Conservation (phyloP, 2,329 filamentous ascomycete species). For the Trichoderma afroharzianum region DNA sequence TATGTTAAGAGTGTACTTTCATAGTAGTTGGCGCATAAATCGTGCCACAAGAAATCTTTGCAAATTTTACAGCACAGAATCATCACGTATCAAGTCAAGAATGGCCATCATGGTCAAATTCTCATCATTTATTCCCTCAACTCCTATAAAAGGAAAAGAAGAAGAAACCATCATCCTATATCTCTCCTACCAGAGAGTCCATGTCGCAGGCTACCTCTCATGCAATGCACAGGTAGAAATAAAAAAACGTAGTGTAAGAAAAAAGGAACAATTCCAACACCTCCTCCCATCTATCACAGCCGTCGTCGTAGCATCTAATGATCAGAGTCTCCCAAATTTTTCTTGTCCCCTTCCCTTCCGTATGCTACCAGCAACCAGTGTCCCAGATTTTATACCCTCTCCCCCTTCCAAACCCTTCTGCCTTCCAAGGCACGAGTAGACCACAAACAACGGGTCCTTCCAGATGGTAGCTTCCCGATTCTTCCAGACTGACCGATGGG, state of each 20-base stretch:
- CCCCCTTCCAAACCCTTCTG: neutral
- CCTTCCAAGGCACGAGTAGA: neutral
- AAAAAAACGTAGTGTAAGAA: neutral
- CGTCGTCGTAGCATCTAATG: conserved; percentile 1
- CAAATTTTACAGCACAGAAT: neutral
- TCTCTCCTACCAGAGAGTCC: neutral
- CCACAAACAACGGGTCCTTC: neutral
- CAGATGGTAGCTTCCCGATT: neutral
- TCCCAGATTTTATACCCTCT: neutral
- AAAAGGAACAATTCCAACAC: neutral
- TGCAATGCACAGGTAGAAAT: neutral
- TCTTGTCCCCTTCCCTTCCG: neutral
- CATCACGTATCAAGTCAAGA: neutral
- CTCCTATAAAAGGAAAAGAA: neutral
- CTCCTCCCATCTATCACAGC: conserved; percentile 5
- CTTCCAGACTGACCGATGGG: neutral
- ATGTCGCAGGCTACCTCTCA: neutral
- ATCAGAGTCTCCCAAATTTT: neutral
- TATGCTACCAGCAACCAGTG: conserved; percentile 1
- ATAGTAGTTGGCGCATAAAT: neutral
- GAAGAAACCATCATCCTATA: neutral
- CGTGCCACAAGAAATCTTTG: neutral
- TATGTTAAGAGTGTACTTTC: neutral
- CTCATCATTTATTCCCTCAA: neutral
- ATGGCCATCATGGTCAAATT: neutral